A percentile compares a stretch with the other conserved stretches of the same genome.
These are phyloP conservation scores for Gloeopeniophorella convolvens DNA, from an alignment of 768 basidiomycete species.

Conservation along the genomic window DNA sequence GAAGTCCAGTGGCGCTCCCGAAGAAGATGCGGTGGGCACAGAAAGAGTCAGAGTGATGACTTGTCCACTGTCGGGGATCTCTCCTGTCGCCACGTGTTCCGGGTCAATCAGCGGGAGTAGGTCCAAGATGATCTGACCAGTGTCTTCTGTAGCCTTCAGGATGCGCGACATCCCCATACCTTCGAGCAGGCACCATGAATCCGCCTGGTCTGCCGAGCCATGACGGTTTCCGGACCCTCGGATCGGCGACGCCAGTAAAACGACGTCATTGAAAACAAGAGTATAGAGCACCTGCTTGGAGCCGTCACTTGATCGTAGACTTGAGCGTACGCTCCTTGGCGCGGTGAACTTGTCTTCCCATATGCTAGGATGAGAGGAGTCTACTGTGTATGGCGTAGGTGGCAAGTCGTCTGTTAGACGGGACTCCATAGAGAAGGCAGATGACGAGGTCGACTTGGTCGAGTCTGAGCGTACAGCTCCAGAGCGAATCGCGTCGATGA, in stretches of 20 bases:
- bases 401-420: constrained; percentile 5
- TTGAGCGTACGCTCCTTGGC: neutral
- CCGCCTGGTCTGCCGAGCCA: constrained; percentile 23
- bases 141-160: constrained; percentile 38
- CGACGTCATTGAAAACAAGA: constrained; percentile 63
- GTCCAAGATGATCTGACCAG: constrained; percentile 37
- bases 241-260: constrained; percentile 47
- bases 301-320: neutral
- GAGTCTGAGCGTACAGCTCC: constrained; percentile 17
- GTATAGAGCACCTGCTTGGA: constrained; percentile 15
- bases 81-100: constrained; percentile 34
- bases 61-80: constrained; percentile 29
- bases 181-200: constrained; percentile 38
- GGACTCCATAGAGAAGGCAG: constrained; percentile 11
- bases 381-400: neutral
- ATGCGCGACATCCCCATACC: constrained; percentile 44
- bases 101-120: constrained; percentile 42
- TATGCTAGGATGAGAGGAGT: neutral
- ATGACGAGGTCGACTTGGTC: constrained; percentile 18
- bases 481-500: constrained; percentile 9
- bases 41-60: constrained; percentile 34
- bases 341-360: constrained; percentile 8
- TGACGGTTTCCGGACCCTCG: constrained; percentile 9
- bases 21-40: constrained; percentile 15
- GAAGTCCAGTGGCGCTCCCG: constrained; percentile 32